These are phyloP conservation scores for Aureobasidium sp. DNA, from an alignment of 2,329 filamentous ascomycete genomes.

Conservation along the genomic window DNA sequence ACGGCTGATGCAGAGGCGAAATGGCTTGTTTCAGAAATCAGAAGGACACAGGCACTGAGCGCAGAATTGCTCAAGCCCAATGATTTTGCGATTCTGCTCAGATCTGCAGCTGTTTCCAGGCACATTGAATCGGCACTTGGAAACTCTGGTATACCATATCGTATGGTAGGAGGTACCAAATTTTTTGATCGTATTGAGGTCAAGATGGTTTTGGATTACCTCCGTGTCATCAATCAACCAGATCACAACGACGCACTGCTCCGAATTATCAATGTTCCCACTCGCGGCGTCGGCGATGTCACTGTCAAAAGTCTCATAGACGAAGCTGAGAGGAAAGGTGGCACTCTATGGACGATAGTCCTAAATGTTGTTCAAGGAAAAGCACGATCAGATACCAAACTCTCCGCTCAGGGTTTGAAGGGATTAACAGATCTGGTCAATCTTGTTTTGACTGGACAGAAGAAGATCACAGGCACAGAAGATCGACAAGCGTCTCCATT, in stretches of 20 bases:
- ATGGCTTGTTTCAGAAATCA: conserved; percentile 84
- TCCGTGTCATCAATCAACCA: conserved; percentile 76
- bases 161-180: conserved; percentile 82
- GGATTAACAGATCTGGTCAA: conserved; percentile 54
- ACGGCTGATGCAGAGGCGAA: conserved; percentile 67
- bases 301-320: conserved; percentile 68
- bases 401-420: conserved; percentile 50
- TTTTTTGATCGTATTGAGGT: conserved; percentile 92
- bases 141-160: conserved; percentile 75
- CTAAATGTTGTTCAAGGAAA: conserved; percentile 51
- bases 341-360: conserved; percentile 71
- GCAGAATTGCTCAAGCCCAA: conserved; percentile 65
- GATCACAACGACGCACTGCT: conserved; percentile 80
- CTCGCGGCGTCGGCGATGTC: conserved; percentile 70
- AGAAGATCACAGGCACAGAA: conserved; percentile 44
- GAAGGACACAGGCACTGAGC: conserved; percentile 61
- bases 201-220: conserved; percentile 79
- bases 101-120: conserved; percentile 73
- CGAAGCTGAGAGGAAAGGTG: conserved; percentile 63
- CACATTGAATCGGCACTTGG: conserved; percentile 80
- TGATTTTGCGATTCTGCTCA: conserved; percentile 81
- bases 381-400: conserved; percentile 44
- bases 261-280: conserved; percentile 77
- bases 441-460: conserved; percentile 51
- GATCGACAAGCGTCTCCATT: conserved; percentile 32